A percentile compares a stretch with the other conserved stretches of the same genome.
phyloP scores from a whole-genome alignment of 768 basidiomycete species.

The Hypholoma sublateritium region DNA sequence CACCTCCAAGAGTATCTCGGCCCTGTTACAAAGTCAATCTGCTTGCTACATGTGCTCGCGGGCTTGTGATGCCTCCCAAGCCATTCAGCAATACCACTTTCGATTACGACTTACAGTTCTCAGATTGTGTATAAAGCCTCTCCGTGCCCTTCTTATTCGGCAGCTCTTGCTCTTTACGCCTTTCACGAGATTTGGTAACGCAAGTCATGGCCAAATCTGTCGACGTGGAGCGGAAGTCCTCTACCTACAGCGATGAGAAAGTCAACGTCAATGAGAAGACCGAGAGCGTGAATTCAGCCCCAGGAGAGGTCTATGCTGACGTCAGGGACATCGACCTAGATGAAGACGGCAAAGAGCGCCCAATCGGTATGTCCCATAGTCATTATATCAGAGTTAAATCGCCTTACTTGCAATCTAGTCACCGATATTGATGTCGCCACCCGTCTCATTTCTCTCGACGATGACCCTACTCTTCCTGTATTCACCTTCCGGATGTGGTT shows the following conservation, averaged over 20 bases:
- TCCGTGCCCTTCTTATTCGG: too few relatives aligned
- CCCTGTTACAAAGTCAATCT: background rate
- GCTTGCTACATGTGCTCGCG: background rate
- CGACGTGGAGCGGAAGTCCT: background rate
- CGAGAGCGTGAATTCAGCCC: constrained; percentile 15
- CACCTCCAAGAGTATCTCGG: background rate
- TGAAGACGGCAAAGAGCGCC: constrained; percentile 48
- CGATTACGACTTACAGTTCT: too few relatives aligned
- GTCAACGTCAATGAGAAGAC: constrained; percentile 10
- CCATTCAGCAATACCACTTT: background rate
- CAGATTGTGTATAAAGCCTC: too few relatives aligned
- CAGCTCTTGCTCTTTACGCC: too few relatives aligned
- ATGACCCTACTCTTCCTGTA: constrained; percentile 47
- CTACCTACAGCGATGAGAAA: constrained; percentile 24
- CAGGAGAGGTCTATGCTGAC: constrained; percentile 30
- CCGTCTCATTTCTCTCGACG: constrained; percentile 51
- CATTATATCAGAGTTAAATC: background rate
- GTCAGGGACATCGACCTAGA: constrained; percentile 40
- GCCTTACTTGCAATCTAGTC: constrained; percentile 24
- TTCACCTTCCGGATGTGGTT: constrained; percentile 60
- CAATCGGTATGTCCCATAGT: constrained; percentile 38
- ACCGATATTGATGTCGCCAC: constrained; percentile 47
- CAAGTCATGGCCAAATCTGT: too few relatives aligned
- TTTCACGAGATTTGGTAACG: too few relatives aligned
- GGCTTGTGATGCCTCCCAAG: background rate